phyloP scores from a whole-genome alignment of 148 eudicot genomes.

The Camellia japonica region DNA sequence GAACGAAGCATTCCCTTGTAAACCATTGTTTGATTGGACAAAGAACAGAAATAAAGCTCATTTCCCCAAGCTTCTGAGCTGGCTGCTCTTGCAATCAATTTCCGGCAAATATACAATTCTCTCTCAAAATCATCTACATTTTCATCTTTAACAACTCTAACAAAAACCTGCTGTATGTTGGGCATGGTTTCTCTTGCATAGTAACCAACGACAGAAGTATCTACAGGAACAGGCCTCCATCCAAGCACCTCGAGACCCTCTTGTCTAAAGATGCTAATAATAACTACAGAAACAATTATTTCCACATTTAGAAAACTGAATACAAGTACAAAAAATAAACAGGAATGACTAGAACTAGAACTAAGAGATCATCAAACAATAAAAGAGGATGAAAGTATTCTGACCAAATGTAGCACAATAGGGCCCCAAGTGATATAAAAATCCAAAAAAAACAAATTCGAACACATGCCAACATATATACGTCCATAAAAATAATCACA shows the following conservation, averaged over 20 bases:
- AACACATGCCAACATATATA: background rate
- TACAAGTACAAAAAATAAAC: background rate
- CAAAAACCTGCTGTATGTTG: conserved; percentile 90
- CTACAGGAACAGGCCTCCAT: conserved; percentile 94
- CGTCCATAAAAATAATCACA: background rate
- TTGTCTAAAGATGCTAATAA: conserved; percentile 58
- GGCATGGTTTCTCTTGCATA: conserved; percentile 96
- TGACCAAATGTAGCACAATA: too few species aligned
- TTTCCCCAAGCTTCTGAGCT: conserved; percentile 74
- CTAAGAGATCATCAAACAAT: background rate
- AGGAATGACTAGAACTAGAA: background rate
- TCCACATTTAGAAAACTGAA: conserved; percentile 18
- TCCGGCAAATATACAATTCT: conserved; percentile 86
- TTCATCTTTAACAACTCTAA: conserved; percentile 68
- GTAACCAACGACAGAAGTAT: conserved; percentile 68
- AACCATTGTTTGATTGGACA: conserved; percentile 92
- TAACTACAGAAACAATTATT: conserved; percentile 48
- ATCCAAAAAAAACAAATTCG: background rate
- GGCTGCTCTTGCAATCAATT: conserved; percentile 77
- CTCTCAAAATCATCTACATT: conserved; percentile 89
- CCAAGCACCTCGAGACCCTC: conserved; percentile 98
- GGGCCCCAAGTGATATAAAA: too few species aligned
- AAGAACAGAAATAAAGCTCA: conserved; percentile 92
- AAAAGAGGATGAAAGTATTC: background rate
- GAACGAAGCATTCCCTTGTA: conserved; percentile 99